Conservation (phyloP, 2,329 filamentous ascomycete genomes). For the Aspergillus novoparasiticus region DNA sequence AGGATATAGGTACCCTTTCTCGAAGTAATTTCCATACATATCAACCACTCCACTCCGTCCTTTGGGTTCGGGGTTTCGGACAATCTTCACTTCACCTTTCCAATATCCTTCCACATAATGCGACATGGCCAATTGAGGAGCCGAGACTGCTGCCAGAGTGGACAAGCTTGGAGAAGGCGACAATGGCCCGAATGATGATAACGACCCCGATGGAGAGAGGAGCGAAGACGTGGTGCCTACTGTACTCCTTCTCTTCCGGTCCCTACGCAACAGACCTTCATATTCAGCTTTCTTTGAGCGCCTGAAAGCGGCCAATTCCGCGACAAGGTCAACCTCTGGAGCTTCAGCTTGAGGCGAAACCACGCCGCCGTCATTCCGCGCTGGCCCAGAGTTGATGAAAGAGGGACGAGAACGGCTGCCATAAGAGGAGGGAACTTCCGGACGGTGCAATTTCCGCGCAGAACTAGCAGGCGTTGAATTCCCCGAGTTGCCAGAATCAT, state of each 20-base stretch:
- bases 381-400: slow-evolving; percentile 5
- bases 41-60: slow-evolving; percentile 50
- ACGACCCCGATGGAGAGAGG: slow-evolving; percentile 11
- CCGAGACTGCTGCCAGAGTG: slow-evolving; percentile 12
- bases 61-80: slow-evolving; percentile 48
- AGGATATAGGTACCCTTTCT: slow-evolving; percentile 56
- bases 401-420: slow-evolving; percentile 1
- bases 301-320: slow-evolving; percentile 57
- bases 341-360: slow-evolving; percentile 13
- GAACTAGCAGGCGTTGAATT: slow-evolving; percentile 17
- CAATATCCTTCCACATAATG: slow-evolving; percentile 60
- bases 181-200: slow-evolving; percentile 10
- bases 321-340: slow-evolving; percentile 53
- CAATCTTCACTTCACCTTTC: slow-evolving; percentile 60
- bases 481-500: slow-evolving; percentile 24
- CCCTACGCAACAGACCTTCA: slow-evolving; percentile 36
- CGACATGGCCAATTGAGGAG: slow-evolving; percentile 30
- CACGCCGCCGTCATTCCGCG: not conserved
- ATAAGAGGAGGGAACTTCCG: slow-evolving; percentile 8
- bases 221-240: slow-evolving; percentile 26
- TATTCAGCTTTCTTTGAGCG: slow-evolving; percentile 55
- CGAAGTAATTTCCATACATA: slow-evolving; percentile 57
- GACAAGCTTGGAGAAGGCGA: slow-evolving; percentile 20
- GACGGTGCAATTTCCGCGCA: slow-evolving; percentile 15
- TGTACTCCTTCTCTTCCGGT: slow-evolving; percentile 28